Base-by-base conservation (phyloP, 2,329 filamentous ascomycete genomes). In the Aspergillus terreus region DNA sequence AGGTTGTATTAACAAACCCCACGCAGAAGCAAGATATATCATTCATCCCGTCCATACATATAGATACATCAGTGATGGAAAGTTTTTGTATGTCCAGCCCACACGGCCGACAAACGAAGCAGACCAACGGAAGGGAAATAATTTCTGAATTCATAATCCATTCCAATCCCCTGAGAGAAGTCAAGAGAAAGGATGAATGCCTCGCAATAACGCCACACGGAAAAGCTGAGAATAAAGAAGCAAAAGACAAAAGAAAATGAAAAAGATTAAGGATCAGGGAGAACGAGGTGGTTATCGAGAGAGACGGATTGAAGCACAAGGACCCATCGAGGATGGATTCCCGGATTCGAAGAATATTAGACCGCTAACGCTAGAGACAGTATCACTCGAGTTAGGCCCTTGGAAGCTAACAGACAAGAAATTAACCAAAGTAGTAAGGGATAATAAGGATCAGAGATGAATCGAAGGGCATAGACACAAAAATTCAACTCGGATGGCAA, bases 361-460 rank as follows among this genome's bases (percentile, higher is more conserved):
- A 42, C 19, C 49, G 49, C 47, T 55, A 56, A 56, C 48, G 53
- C 53, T 52, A 52, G 47, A 50, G 46, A 33, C 48, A 42, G 47
- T 46, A 47, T 43, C 52, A 52, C 45, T 50, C 38, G 19, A 41
- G 17, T 27, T 47, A 33, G 46, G 42, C 53, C 54, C 33, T 52
- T 42, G 38, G 32, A 17, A 47, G 46, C 43, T 57, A 47, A 12
- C 33, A 47, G 42, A 52, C 50, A 51, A 38, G 50, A 47, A 44
- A 58, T 58, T 56, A 60, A 55, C 42, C 54, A 54, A 54, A 38
- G 35, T 38, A 38, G 35, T 36, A 38, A 57, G 46, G 51, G 50
- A 23, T 46, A 38, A 38, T 66, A 66, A 51, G 65, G 64, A 61
- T 62, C 63, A 56, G 33, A 59, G 56, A 58, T 61, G 55, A 56